Conservation (phyloP, 2,329 filamentous ascomycete species). For the Phialocephala sp. region DNA sequence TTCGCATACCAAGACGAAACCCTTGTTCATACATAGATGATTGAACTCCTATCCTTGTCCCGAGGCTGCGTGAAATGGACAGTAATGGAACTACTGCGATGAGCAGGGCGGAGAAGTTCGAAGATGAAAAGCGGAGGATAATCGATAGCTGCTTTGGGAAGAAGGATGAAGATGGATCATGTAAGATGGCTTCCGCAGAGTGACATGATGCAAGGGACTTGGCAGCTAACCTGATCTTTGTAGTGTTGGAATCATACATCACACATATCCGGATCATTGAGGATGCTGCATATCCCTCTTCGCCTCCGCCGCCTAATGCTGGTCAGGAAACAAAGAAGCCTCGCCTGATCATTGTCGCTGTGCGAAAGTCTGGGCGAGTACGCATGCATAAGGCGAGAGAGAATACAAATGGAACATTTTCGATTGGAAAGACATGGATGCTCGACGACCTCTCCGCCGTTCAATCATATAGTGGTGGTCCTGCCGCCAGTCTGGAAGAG, state of each 20-base stretch:
- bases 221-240: constrained; percentile 34
- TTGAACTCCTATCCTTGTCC: constrained; percentile 22
- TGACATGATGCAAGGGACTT: background rate
- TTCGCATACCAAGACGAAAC: constrained; percentile 14
- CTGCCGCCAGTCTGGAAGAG: constrained; percentile 63
- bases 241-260: constrained; percentile 92
- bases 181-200: constrained; percentile 52
- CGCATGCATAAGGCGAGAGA: constrained; percentile 97
- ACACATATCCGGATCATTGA: constrained; percentile 94
- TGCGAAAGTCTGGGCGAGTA: constrained; percentile 89
- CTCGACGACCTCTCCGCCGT: constrained; percentile 87
- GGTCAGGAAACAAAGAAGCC: constrained; percentile 79
- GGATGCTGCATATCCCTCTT: constrained; percentile 81
- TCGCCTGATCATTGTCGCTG: constrained; percentile 89
- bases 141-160: constrained; percentile 94
- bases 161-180: constrained; percentile 82
- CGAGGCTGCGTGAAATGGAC: constrained; percentile 43
- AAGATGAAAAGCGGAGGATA: constrained; percentile 95
- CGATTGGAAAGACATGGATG: constrained; percentile 98
- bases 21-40: constrained; percentile 32
- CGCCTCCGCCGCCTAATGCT: constrained; percentile 82
- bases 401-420: constrained; percentile 92
- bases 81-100: constrained; percentile 39
- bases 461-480: constrained; percentile 76
- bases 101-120: constrained; percentile 78